Evolutionary conservation across 106 monocot species (phyloP).

Genomic region (Narthecium ossifragum): DNA sequence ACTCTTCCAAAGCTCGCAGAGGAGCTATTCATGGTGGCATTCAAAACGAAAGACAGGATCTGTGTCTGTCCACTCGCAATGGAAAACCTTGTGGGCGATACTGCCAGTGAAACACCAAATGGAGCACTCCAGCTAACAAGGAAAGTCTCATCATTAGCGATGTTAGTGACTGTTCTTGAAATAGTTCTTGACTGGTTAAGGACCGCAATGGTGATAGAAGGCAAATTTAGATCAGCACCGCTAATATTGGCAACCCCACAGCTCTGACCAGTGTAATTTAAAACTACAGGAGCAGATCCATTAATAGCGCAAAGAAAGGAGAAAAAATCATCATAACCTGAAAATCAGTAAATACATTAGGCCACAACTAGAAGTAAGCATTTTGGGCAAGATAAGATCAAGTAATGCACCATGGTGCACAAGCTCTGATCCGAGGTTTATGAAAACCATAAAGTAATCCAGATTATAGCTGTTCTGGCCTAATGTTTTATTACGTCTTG

Average conservation of each 20-base stretch:
- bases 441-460: too few relatives aligned
- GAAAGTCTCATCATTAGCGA: constrained; percentile 59
- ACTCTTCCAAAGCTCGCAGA: constrained; percentile 73
- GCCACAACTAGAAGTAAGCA: too few relatives aligned
- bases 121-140: constrained; percentile 68
- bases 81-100: constrained; percentile 54
- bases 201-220: constrained; percentile 68
- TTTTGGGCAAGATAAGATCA: too few relatives aligned
- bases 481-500: too few relatives aligned
- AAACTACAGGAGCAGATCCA: constrained; percentile 64
- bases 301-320: constrained; percentile 88
- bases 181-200: constrained; percentile 65
- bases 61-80: constrained; percentile 46
- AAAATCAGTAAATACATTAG: constrained; percentile 5
- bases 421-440: too few relatives aligned
- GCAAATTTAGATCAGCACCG: constrained; percentile 73
- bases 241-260: constrained; percentile 43
- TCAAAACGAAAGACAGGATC: constrained; percentile 48
- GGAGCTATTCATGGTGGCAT: constrained; percentile 63
- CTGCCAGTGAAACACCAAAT: constrained; percentile 55
- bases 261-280: constrained; percentile 61
- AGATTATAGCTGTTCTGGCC: too few relatives aligned
- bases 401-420: too few relatives aligned
- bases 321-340: constrained; percentile 74
- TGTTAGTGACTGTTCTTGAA: constrained; percentile 59